Conservation (phyloP, 768 basidiomycete genomes). For the Multifurca ochricompacta region DNA sequence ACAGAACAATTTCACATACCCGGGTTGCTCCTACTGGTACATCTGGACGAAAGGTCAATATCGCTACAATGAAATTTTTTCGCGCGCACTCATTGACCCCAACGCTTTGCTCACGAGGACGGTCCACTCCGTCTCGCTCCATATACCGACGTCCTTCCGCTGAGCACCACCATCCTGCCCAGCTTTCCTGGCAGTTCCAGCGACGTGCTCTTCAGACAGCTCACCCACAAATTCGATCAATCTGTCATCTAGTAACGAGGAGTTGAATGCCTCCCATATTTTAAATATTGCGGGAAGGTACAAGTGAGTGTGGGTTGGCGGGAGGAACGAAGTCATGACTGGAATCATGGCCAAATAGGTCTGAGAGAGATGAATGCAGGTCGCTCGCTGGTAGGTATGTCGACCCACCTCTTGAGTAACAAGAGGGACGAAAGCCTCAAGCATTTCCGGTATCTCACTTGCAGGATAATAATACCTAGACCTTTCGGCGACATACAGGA, state of each 20-base stretch:
- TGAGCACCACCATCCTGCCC: conserved; percentile 47
- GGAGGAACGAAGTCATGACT: conserved; percentile 71
- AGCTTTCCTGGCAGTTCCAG: conserved; percentile 45
- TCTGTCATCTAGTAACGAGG: conserved; percentile 64
- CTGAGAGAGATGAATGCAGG: conserved; percentile 30
- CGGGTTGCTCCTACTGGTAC: conserved; percentile 65
- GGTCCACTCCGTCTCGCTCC: conserved; percentile 78
- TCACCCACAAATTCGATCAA: conserved; percentile 63
- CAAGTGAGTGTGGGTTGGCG: conserved; percentile 52
- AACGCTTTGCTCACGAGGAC: conserved; percentile 77
- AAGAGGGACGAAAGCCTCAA: conserved; percentile 61
- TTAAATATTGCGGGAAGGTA: conserved; percentile 69
- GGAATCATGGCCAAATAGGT: conserved; percentile 64
- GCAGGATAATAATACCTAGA: conserved; percentile 64
- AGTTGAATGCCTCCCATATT: conserved; percentile 75
- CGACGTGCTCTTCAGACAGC: conserved; percentile 62
- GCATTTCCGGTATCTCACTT: conserved; percentile 60
- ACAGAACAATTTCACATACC: conserved; percentile 32
- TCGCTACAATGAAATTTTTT: background rate
- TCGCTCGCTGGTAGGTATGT: background rate
- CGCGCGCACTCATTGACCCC: conserved; percentile 60
- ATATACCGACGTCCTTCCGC: conserved; percentile 86
- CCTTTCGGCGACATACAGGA: conserved; percentile 66
- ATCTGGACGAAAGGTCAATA: conserved; percentile 33
- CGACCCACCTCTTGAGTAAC: conserved; percentile 59